Evolutionary conservation across 768 basidiomycete genomes (phyloP).

Genomic region (Tricholoma furcatifolium): DNA sequence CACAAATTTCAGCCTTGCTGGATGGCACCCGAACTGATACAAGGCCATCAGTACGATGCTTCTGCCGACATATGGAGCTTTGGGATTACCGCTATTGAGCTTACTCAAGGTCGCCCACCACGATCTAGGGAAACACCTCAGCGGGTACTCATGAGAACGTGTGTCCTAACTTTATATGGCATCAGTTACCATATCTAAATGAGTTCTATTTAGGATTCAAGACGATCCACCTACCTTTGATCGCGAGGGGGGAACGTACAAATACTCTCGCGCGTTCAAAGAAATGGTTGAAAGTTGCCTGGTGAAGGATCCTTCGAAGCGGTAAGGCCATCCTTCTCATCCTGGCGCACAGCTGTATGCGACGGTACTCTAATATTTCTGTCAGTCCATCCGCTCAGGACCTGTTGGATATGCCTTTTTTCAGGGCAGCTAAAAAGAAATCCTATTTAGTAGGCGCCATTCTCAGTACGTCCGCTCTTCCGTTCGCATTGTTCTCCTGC

Average conservation of each 20-base stretch:
- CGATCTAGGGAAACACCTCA: slow-evolving; percentile 73
- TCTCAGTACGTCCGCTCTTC: slow-evolving; percentile 44
- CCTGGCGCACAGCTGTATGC: neutral
- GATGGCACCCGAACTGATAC: slow-evolving; percentile 96
- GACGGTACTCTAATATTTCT: neutral
- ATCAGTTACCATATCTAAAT: slow-evolving; percentile 2
- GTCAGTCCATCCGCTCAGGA: slow-evolving; percentile 73
- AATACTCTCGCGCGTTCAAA: slow-evolving; percentile 79
- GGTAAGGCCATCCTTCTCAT: slow-evolving; percentile 37
- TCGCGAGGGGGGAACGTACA: slow-evolving; percentile 65
- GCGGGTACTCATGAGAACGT: slow-evolving; percentile 75
- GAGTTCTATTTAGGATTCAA: slow-evolving; percentile 49
- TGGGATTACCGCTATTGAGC: slow-evolving; percentile 91
- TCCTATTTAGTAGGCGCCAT: slow-evolving; percentile 76
- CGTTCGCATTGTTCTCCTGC: neutral
- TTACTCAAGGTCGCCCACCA: slow-evolving; percentile 88
- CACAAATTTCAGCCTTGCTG: slow-evolving; percentile 66
- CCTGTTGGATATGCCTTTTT: slow-evolving; percentile 77
- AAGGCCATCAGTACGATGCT: slow-evolving; percentile 80
- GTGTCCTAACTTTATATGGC: slow-evolving; percentile 9
- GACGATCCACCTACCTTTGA: slow-evolving; percentile 78
- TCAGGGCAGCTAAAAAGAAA: slow-evolving; percentile 77
- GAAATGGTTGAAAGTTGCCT: slow-evolving; percentile 84
- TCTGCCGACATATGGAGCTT: slow-evolving; percentile 96
- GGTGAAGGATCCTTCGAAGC: slow-evolving; percentile 76